These are phyloP conservation scores for Skeletonema costatum DNA, from an alignment of 108 stramenopile genomes.

Conservation along the genomic window DNA sequence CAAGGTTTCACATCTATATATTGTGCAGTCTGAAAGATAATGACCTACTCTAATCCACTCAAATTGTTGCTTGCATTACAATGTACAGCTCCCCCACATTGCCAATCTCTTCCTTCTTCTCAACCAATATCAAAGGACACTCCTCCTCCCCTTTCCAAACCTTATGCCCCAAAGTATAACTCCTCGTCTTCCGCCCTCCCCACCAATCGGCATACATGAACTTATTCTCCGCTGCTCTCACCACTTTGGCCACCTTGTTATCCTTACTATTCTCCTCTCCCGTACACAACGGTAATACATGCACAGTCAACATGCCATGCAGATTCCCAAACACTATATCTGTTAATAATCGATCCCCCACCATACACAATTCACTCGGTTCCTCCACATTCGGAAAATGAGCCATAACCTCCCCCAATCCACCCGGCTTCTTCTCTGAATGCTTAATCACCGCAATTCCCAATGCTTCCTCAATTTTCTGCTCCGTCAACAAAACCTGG, in stretches of 20 bases:
- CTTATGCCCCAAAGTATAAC: conserved; percentile 54
- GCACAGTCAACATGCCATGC: conserved; percentile 93
- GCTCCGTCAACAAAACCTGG: conserved; percentile 70
- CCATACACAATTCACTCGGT: conserved; percentile 82
- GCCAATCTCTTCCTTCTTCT: conserved; percentile 15
- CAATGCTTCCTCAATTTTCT: conserved; percentile 72
- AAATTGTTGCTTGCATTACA: neutral
- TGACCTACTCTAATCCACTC: too few species aligned
- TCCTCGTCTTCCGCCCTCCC: conserved; percentile 52
- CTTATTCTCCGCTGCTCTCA: conserved; percentile 76
- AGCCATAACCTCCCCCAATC: conserved; percentile 75
- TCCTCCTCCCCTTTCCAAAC: conserved; percentile 75
- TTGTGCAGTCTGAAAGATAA: too few species aligned
- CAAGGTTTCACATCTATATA: neutral
- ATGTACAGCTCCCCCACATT: neutral
- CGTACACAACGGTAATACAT: conserved; percentile 73
- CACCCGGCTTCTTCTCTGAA: conserved; percentile 91
- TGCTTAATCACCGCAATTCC: conserved; percentile 91
- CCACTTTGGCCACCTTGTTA: conserved; percentile 68
- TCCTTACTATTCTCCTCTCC: conserved; percentile 75
- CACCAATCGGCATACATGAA: conserved; percentile 77
- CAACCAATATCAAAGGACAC: conserved; percentile 51
- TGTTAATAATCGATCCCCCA: conserved; percentile 93
- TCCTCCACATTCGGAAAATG: conserved; percentile 79
- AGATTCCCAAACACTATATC: conserved; percentile 95